Conservation (phyloP, 371 early-diverging fungal species). For the Chytridiales sp. region DNA sequence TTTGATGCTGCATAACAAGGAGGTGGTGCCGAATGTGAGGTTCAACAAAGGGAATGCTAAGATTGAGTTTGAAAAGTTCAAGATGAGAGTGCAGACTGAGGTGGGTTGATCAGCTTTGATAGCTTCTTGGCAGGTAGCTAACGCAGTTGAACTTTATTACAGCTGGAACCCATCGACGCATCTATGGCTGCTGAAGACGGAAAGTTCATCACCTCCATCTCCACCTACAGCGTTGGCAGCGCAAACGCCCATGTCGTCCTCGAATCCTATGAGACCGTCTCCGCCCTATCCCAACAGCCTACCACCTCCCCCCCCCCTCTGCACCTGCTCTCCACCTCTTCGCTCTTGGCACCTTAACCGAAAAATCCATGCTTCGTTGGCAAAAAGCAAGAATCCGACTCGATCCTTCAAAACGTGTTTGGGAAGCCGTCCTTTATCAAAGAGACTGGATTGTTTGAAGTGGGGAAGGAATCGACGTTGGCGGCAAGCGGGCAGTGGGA, state of each 20-base stretch:
- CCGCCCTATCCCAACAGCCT: neutral
- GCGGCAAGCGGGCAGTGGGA: neutral
- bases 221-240: constrained; percentile 25
- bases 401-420: neutral
- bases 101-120: neutral
- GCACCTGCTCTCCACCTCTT: constrained; percentile 10
- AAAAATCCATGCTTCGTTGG: neutral
- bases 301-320: neutral
- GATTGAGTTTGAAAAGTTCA: constrained; percentile 16
- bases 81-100: constrained; percentile 23
- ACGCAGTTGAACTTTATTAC: neutral
- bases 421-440: neutral
- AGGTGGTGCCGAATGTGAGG: constrained; percentile 17
- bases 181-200: constrained; percentile 11
- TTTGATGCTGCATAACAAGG: constrained; percentile 20
- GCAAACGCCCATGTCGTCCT: constrained; percentile 22
- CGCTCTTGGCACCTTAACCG: constrained; percentile 12
- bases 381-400: constrained; percentile 3
- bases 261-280: constrained; percentile 7
- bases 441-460: constrained; percentile 17
- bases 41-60: constrained; percentile 17
- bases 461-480: constrained; percentile 2
- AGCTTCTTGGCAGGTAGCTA: neutral
- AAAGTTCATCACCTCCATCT: constrained; percentile 13
- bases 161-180: constrained; percentile 10